Conservation (phyloP, 148 eudicot species). For the Diospyros lotus region DNA sequence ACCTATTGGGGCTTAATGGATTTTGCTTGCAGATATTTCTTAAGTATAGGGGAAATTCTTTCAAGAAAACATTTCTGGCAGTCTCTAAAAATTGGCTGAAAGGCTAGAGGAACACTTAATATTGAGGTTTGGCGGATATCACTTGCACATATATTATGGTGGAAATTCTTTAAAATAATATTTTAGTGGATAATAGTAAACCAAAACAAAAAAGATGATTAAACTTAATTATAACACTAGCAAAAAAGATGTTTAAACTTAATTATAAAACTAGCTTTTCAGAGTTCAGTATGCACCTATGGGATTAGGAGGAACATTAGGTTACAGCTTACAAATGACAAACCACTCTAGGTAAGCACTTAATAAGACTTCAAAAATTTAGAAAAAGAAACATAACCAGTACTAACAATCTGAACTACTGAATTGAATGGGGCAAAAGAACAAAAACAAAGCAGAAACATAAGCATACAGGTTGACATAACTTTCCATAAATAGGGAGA, state of each 20-base stretch:
- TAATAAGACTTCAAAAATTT: background rate
- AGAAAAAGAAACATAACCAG: background rate
- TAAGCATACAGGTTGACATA: too few relatives aligned
- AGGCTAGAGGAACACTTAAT: background rate
- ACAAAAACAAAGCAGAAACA: background rate
- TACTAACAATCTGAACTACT: background rate
- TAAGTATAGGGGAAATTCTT: background rate
- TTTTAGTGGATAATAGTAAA: too few relatives aligned
- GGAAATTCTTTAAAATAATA: too few relatives aligned
- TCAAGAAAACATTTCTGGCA: background rate
- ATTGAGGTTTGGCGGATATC: background rate
- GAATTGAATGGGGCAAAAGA: background rate
- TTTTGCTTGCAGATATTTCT: background rate
- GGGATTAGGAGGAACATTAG: background rate
- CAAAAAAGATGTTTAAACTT: background rate
- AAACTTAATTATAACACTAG: too few relatives aligned
- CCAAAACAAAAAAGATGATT: too few relatives aligned
- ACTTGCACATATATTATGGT: background rate
- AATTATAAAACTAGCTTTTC: background rate
- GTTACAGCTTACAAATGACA: too few relatives aligned
- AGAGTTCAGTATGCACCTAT: background rate
- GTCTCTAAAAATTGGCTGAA: background rate
- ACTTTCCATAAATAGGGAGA: conserved; percentile 2
- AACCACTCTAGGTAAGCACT: too few relatives aligned
- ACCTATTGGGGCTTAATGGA: background rate